phyloP scores from a whole-genome alignment of 1,139 yeast species.

The Chernovozyma aurita region DNA sequence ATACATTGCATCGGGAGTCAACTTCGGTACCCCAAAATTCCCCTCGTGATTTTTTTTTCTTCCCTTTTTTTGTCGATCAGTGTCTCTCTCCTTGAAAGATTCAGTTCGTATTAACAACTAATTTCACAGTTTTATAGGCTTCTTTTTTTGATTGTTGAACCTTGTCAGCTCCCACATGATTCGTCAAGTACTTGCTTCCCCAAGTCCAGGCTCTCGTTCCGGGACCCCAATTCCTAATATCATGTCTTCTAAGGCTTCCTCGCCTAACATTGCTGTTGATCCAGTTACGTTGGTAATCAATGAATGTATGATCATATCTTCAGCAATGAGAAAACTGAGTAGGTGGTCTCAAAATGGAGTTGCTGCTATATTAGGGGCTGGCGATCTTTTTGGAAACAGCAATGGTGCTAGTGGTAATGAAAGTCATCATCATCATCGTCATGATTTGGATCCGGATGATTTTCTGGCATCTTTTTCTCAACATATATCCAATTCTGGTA shows the following conservation, averaged over 20 bases:
- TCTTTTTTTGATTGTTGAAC: too few relatives aligned
- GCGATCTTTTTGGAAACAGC: constrained; percentile 35
- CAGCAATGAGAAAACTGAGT: constrained; percentile 86
- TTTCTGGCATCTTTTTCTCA: constrained; percentile 1
- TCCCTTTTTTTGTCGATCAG: too few relatives aligned
- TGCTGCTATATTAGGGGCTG: constrained; percentile 76
- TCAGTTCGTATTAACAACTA: too few relatives aligned
- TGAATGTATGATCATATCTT: constrained; percentile 81
- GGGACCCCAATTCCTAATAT: background rate
- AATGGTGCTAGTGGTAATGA: constrained; percentile 12
- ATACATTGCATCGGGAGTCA: too few relatives aligned
- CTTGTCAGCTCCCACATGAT: too few relatives aligned
- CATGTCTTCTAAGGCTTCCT: background rate
- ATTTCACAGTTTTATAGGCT: too few relatives aligned
- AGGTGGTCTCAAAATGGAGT: constrained; percentile 84
- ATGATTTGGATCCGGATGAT: background rate
- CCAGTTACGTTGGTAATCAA: constrained; percentile 81
- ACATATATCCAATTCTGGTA: background rate
- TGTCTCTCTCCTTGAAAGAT: too few relatives aligned
- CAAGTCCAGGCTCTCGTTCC: constrained; percentile 5
- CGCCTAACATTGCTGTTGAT: constrained; percentile 47
- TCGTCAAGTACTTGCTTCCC: constrained; percentile 3
- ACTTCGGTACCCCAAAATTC: too few relatives aligned
- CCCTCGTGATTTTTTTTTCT: too few relatives aligned
- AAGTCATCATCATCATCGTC: background rate